phyloP scores from a whole-genome alignment of 306 rosid species.

The Gastrolobium villosum region DNA sequence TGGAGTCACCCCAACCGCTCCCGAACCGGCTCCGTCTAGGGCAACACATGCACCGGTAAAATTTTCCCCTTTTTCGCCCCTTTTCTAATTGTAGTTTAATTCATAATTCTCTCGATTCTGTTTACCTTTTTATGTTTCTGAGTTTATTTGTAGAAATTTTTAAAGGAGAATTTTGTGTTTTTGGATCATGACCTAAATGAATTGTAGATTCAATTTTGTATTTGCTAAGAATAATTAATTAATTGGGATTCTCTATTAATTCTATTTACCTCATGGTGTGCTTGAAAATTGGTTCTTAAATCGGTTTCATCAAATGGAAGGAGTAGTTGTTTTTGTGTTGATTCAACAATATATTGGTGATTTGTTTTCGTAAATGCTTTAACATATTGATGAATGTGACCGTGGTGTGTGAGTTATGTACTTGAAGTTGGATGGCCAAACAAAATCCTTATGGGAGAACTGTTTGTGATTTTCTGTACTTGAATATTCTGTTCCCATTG shows the following conservation, averaged over 20 bases:
- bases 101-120: not conserved
- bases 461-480: not conserved
- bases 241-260: too few relatives aligned
- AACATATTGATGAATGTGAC: not conserved
- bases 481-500: not conserved
- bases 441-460: not conserved
- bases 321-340: not conserved
- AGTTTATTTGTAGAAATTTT: not conserved
- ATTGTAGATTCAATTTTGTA: conserved; percentile 29
- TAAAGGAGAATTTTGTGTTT: not conserved
- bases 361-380: not conserved
- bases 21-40: conserved; percentile 16
- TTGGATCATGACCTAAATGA: not conserved
- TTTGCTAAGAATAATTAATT: too few relatives aligned
- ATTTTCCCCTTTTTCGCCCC: not conserved
- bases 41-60: conserved; percentile 44
- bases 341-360: not conserved
- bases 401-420: not conserved
- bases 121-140: not conserved
- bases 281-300: conserved; percentile 12
- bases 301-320: conserved; percentile 18
- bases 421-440: conserved; percentile 1
- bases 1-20: conserved; percentile 51
- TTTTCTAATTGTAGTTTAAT: not conserved
- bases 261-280: not conserved